phyloP scores from a whole-genome alignment of 2,329 filamentous ascomycete genomes.

The Thyridium curvatum region DNA sequence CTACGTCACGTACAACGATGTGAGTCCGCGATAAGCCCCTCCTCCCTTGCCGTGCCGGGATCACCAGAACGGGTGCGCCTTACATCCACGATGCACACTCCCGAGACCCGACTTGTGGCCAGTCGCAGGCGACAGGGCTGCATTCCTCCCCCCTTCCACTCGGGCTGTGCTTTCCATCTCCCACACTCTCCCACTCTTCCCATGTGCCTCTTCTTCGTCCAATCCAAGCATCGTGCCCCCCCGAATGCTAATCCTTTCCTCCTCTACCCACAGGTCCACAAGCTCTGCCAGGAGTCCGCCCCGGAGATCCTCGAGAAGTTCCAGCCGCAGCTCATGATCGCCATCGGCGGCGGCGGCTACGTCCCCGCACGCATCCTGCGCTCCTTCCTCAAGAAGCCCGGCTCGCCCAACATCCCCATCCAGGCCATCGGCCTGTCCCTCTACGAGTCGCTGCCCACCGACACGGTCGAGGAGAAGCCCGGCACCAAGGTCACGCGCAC shows the following conservation, averaged over 20 bases:
- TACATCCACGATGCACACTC: background rate
- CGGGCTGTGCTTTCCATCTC: too few relatives aligned
- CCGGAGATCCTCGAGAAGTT: slow-evolving; percentile 75
- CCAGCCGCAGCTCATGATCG: slow-evolving; percentile 94
- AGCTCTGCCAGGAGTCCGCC: slow-evolving; percentile 86
- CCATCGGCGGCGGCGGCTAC: slow-evolving; percentile 95
- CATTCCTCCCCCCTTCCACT: too few relatives aligned
- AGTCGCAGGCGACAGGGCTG: too few relatives aligned
- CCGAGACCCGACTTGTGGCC: too few relatives aligned
- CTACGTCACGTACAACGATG: slow-evolving; percentile 90
- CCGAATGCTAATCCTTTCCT: background rate
- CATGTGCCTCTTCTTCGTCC: too few relatives aligned
- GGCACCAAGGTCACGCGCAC: slow-evolving; percentile 95
- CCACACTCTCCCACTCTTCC: too few relatives aligned
- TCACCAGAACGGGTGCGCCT: background rate
- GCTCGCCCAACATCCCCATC: slow-evolving; percentile 91
- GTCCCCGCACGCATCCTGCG: slow-evolving; percentile 94
- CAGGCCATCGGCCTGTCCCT: slow-evolving; percentile 97
- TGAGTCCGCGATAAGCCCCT: slow-evolving; percentile 33
- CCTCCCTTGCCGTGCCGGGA: background rate
- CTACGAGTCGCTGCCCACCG: slow-evolving; percentile 72
- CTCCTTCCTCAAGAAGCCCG: slow-evolving; percentile 89
- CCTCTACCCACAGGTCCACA: slow-evolving; percentile 67
- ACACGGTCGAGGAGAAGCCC: slow-evolving; percentile 60
- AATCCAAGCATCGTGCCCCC: too few relatives aligned